A percentile compares a stretch with the other conserved stretches of the same genome.
These are phyloP conservation scores for Withania somnifera DNA, from an alignment of 305 asterid genomes.

Conservation along the genomic window DNA sequence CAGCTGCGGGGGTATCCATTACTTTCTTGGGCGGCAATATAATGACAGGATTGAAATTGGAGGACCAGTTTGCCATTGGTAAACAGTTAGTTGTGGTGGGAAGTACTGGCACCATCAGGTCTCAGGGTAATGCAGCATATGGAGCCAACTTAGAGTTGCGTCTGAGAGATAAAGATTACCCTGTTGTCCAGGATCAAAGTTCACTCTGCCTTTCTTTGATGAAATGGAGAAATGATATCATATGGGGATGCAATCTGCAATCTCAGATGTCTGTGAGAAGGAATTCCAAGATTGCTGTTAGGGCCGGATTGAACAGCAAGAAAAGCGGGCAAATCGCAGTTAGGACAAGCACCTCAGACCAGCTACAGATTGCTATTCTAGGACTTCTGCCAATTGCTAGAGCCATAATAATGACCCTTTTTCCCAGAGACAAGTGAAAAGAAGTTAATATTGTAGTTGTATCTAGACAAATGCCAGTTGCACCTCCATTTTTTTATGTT, in stretches of 20 bases:
- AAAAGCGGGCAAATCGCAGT: slow-evolving; percentile 32
- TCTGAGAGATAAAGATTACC: slow-evolving; percentile 15
- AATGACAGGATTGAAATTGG: slow-evolving; percentile 17
- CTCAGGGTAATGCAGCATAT: slow-evolving; percentile 25
- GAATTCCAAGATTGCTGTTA: slow-evolving; percentile 18
- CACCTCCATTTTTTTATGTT: neutral
- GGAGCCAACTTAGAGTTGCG: slow-evolving; percentile 27
- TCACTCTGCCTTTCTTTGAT: slow-evolving; percentile 23
- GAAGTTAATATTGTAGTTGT: neutral
- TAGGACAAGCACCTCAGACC: slow-evolving; percentile 41
- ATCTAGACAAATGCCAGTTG: neutral
- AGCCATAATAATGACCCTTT: slow-evolving; percentile 14
- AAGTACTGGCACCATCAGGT: slow-evolving; percentile 19
- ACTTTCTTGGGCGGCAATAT: slow-evolving; percentile 17
- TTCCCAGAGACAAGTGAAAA: slow-evolving; percentile 10
- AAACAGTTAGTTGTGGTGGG: slow-evolving; percentile 19
- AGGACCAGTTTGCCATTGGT: slow-evolving; percentile 24
- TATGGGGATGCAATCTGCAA: slow-evolving; percentile 33
- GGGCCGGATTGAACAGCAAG: slow-evolving; percentile 31
- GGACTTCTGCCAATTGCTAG: slow-evolving; percentile 24
- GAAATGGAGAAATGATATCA: slow-evolving; percentile 25
- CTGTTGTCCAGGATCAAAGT: slow-evolving; percentile 14
- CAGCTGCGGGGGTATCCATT: slow-evolving; percentile 26
- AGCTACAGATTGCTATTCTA: slow-evolving; percentile 34
- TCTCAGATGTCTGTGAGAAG: slow-evolving; percentile 27